These are phyloP conservation scores for Chlorencoelia australis DNA, from an alignment of 2,329 filamentous ascomycete species.

Conservation along the genomic window DNA sequence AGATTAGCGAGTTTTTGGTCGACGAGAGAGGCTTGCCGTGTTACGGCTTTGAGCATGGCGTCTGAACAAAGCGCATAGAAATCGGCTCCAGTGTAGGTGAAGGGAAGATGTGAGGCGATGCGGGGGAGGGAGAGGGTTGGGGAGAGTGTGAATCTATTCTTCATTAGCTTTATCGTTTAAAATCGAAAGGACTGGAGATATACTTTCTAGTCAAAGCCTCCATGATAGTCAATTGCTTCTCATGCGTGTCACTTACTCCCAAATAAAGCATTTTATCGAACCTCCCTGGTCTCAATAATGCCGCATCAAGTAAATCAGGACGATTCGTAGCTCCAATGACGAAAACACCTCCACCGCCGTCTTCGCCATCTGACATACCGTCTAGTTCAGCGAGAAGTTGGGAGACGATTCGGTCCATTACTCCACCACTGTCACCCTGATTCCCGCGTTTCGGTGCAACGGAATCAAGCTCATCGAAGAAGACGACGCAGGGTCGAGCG, in stretches of 20 bases:
- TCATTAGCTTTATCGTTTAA: constrained; percentile 10
- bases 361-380: constrained; percentile 91
- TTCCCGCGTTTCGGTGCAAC: constrained; percentile 95
- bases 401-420: constrained; percentile 96
- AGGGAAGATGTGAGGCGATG: constrained; percentile 70
- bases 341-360: constrained; percentile 74
- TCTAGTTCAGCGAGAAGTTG: constrained; percentile 92
- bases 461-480: constrained; percentile 88
- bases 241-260: constrained; percentile 90
- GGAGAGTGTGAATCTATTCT: constrained; percentile 69
- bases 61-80: constrained; percentile 96
- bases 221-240: constrained; percentile 90
- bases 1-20: constrained; percentile 72
- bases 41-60: constrained; percentile 98
- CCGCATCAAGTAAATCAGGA: constrained; percentile 85
- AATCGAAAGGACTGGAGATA: constrained; percentile 25
- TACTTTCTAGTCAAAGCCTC: constrained; percentile 92
- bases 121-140: constrained; percentile 65
- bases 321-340: constrained; percentile 95
- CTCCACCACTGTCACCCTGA: constrained; percentile 91
- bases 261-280: constrained; percentile 99
- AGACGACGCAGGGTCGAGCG: constrained; percentile 79
- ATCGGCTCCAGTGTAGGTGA: constrained; percentile 95
- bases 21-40: constrained; percentile 72
- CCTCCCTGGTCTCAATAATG: constrained; percentile 75